phyloP scores from a whole-genome alignment of 1,284 basidiomycete genomes.

The Cutaneotrichosporon spelunceum region DNA sequence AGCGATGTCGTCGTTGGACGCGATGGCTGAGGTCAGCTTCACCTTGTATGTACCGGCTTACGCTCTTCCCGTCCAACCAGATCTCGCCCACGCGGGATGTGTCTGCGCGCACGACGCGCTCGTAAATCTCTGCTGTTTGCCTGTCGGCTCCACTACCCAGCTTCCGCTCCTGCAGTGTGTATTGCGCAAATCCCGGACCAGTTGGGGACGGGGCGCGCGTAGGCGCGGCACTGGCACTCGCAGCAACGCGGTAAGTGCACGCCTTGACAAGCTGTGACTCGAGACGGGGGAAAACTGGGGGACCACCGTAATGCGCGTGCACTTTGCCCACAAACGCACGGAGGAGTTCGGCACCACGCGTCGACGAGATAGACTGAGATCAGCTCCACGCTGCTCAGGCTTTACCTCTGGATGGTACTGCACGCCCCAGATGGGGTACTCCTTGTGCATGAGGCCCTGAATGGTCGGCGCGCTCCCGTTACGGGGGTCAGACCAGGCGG shows the following conservation, averaged over 20 bases:
- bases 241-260: conserved; percentile 42
- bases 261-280: conserved; percentile 32
- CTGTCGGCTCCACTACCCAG: conserved; percentile 29
- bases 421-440: conserved; percentile 81
- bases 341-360: conserved; percentile 45
- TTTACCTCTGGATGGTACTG: conserved; percentile 89
- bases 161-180: conserved; percentile 28
- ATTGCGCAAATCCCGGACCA: neutral
- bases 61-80: conserved; percentile 55
- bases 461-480: conserved; percentile 39
- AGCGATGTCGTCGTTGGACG: conserved; percentile 47
- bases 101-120: conserved; percentile 42
- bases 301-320: conserved; percentile 30
- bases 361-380: conserved; percentile 53
- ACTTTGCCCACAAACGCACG: conserved; percentile 48
- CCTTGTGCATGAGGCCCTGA: conserved; percentile 57
- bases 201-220: conserved; percentile 17
- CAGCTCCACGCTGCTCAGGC: neutral
- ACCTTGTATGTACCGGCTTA: conserved; percentile 19
- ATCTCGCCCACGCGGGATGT: conserved; percentile 49
- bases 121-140: conserved; percentile 49
- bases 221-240: conserved; percentile 22
- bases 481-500: conserved; percentile 50
- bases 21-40: conserved; percentile 31
- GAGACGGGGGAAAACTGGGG: conserved; percentile 37